A percentile compares a stretch with the other conserved stretches of the same genome.
These are phyloP conservation scores for Crithidia fasciculata DNA, from an alignment of 208 protist species.

Conservation along the genomic window DNA sequence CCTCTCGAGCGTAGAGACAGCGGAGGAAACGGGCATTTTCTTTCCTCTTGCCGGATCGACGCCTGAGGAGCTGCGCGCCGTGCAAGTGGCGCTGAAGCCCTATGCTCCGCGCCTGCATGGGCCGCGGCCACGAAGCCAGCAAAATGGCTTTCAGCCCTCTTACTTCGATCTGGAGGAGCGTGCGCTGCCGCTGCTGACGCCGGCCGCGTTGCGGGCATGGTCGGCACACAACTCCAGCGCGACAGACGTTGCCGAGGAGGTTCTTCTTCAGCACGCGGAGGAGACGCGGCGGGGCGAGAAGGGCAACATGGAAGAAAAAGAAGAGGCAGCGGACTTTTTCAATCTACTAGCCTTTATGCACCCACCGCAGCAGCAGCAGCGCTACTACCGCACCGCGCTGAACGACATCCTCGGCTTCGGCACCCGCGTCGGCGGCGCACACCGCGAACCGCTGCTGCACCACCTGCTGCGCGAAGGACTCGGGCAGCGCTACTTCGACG, in stretches of 20 bases:
- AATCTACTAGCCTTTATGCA: conserved; percentile 39
- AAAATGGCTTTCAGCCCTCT: conserved; percentile 14
- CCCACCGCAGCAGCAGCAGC: conserved; percentile 42
- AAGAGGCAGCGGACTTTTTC: conserved; percentile 17
- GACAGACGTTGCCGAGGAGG: conserved; percentile 10
- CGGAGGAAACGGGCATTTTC: not conserved
- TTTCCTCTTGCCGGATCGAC: not conserved
- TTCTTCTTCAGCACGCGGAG: conserved; percentile 12
- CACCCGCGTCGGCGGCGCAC: conserved; percentile 48
- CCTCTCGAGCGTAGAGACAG: not conserved
- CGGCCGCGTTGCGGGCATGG: conserved; percentile 12
- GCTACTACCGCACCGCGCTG: conserved; percentile 32
- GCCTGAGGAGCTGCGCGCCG: not conserved
- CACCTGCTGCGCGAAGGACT: conserved; percentile 41
- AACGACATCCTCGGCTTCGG: conserved; percentile 53
- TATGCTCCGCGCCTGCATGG: conserved; percentile 3
- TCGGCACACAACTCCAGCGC: not conserved
- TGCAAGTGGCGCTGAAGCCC: not conserved
- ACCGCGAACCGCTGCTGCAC: conserved; percentile 35
- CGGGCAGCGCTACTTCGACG: conserved; percentile 19
- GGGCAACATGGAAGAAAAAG: not conserved
- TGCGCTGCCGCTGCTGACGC: conserved; percentile 16
- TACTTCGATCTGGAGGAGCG: conserved; percentile 32
- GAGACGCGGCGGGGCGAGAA: not conserved
- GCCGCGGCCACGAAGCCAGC: not conserved